These are phyloP conservation scores for Sanghuangporus sanghuang DNA, from an alignment of 1,284 basidiomycete genomes.

Conservation along the genomic window DNA sequence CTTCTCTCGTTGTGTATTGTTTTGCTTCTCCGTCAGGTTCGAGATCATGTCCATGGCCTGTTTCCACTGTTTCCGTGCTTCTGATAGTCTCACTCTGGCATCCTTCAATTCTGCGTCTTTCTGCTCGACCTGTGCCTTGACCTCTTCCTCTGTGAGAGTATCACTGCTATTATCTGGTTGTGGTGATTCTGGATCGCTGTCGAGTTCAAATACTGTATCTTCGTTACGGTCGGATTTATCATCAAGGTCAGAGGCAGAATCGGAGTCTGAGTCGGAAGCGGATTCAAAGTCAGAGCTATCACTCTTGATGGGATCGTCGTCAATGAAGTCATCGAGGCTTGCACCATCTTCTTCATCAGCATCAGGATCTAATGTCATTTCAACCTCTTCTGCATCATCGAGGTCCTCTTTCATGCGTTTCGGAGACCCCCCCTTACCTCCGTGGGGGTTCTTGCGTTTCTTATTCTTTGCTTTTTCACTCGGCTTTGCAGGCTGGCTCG, in stretches of 20 bases:
- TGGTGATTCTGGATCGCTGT: constrained; percentile 22
- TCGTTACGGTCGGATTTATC: constrained; percentile 22
- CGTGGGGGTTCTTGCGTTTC: constrained; percentile 45
- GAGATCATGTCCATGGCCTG: constrained; percentile 41
- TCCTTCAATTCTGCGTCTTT: constrained; percentile 37
- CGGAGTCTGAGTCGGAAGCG: constrained; percentile 22
- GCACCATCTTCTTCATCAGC: constrained; percentile 25
- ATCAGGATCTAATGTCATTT: constrained; percentile 18
- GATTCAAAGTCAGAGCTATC: constrained; percentile 21
- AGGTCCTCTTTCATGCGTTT: constrained; percentile 36
- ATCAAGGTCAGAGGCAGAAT: constrained; percentile 26
- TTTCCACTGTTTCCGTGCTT: constrained; percentile 38
- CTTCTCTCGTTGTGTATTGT: constrained; percentile 48
- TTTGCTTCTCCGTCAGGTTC: constrained; percentile 39
- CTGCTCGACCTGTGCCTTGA: constrained; percentile 41
- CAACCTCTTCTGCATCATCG: constrained; percentile 24
- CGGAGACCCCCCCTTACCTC: constrained; percentile 35
- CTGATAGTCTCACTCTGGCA: constrained; percentile 33
- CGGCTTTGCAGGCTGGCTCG: constrained; percentile 32
- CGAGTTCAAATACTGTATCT: constrained; percentile 25
- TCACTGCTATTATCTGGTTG: constrained; percentile 26
- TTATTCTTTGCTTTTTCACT: constrained; percentile 28
- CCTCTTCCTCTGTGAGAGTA: constrained; percentile 35
- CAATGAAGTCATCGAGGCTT: constrained; percentile 25
- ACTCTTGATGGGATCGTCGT: constrained; percentile 13